Conservation (phyloP, 1,139 yeast species). For the Debaryomyces singareniensis region DNA sequence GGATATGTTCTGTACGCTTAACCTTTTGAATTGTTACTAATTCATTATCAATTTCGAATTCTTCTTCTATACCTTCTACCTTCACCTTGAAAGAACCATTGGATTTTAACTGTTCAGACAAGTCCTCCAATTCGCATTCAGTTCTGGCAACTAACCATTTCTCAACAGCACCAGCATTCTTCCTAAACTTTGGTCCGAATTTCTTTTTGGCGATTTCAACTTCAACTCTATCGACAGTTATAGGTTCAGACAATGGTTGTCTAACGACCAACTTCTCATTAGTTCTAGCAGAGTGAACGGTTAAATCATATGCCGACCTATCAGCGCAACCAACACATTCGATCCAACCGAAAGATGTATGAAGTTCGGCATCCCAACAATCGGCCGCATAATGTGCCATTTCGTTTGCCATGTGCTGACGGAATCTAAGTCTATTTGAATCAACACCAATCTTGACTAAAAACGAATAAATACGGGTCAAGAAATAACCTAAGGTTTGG, state of each 20-base stretch:
- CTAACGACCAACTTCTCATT: conserved; percentile 93
- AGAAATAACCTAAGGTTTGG: conserved; percentile 93
- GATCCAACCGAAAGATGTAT: conserved; percentile 96
- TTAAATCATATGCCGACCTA: conserved; percentile 95
- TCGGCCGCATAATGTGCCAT: conserved; percentile 99
- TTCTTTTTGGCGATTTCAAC: conserved; percentile 86
- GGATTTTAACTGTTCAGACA: conserved; percentile 59
- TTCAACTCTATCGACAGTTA: conserved; percentile 76
- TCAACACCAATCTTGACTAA: conserved; percentile 88
- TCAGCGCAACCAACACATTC: conserved; percentile 99
- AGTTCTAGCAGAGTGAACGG: conserved; percentile 92
- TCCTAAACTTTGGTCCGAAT: conserved; percentile 96
- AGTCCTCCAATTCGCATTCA: conserved; percentile 78
- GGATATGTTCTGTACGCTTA: conserved; percentile 78
- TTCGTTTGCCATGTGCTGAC: conserved; percentile 98
- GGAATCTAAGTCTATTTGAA: conserved; percentile 76
- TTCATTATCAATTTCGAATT: conserved; percentile 63
- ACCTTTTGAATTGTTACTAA: conserved; percentile 73
- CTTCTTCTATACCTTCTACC: conserved; percentile 54
- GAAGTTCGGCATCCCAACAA: conserved; percentile 99
- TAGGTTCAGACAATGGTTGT: conserved; percentile 79
- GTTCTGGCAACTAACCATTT: conserved; percentile 69
- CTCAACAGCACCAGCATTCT: conserved; percentile 91
- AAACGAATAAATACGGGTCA: conserved; percentile 86
- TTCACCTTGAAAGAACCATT: conserved; percentile 61